Base-by-base conservation (phyloP, 148 eudicot species). In the Fallopia convolvulus region DNA sequence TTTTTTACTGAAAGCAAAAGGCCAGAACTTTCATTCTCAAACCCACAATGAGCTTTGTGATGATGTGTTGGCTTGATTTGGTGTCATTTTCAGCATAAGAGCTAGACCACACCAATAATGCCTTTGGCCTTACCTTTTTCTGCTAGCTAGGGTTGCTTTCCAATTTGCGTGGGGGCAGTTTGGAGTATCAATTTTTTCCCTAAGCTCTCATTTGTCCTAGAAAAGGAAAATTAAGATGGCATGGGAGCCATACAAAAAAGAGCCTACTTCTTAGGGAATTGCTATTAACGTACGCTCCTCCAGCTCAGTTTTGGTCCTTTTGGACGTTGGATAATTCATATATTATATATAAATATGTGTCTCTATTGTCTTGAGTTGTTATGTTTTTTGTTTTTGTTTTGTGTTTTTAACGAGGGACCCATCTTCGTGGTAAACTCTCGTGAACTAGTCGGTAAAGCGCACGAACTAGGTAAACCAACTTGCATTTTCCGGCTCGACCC, bases 101-200 rank as follows among this genome's bases (percentile, higher is more conserved):
- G 46, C 44, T 68, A 66, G 44, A 68, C 72, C 46, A 23, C 72
- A 68, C 72, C 72, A 68, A 68, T 68, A 68, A 68, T 68, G 72
- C 44, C 44, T 39, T 68, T 68, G 20, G 44, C 9, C 72, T 39
- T 68, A 14, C 72, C 72, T 68, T 68, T 68, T 68, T 68, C 72
- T 68, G 72, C 72, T 33, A 68, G 42, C 44, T 68, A 36, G 44
- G n/a, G 72, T 68, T 68, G 72, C 72, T 68, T 68, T 68, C 44
- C 21, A 68, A 36, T 68, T 68, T 36, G 44, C n/a, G 72, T 68
- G 72, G 72, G 72, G 72, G 72, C 46, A 68, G 44, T 68, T 68
- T 68, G 6, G 20, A 61, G 36, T 26, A 23, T 61, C 33, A 26
- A 21, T 26, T 58, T 58, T 58, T 10, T 32, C 65, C 8, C 32